These are phyloP conservation scores for Clonostachys rhizophaga DNA, from an alignment of 2,329 filamentous ascomycete species.

Conservation along the genomic window DNA sequence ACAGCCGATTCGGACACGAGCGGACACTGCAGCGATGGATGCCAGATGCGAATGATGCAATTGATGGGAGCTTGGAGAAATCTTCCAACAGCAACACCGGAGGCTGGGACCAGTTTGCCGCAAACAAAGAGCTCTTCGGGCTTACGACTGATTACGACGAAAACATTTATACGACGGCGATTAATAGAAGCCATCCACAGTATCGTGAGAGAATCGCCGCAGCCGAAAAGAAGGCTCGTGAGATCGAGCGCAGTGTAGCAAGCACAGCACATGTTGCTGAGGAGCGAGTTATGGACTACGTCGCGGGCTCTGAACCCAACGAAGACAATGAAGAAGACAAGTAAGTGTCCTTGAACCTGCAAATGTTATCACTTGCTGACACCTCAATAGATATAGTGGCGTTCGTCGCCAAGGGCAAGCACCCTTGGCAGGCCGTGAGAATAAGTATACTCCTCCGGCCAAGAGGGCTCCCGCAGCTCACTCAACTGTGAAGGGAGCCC, in stretches of 20 bases:
- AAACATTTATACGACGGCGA: slow-evolving; percentile 87
- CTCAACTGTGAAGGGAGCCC: slow-evolving; percentile 69
- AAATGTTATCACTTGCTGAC: slow-evolving; percentile 8
- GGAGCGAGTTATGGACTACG: slow-evolving; percentile 71
- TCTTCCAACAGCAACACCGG: slow-evolving; percentile 26
- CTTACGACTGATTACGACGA: slow-evolving; percentile 89
- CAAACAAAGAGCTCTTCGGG: slow-evolving; percentile 84
- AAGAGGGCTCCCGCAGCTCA: slow-evolving; percentile 73
- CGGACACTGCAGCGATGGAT: slow-evolving; percentile 80
- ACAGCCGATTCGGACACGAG: slow-evolving; percentile 63
- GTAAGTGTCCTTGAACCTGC: slow-evolving; percentile 37
- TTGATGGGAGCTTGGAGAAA: slow-evolving; percentile 70
- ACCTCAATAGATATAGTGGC: slow-evolving; percentile 70
- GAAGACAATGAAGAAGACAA: slow-evolving; percentile 90
- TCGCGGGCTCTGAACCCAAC: slow-evolving; percentile 55
- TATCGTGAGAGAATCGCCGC: slow-evolving; percentile 74
- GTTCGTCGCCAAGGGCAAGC: slow-evolving; percentile 75
- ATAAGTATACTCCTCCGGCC: slow-evolving; percentile 88
- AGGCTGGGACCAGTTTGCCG: slow-evolving; percentile 90
- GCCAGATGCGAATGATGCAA: slow-evolving; percentile 54
- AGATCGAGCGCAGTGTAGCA: slow-evolving; percentile 76
- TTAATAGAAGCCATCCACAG: slow-evolving; percentile 77
- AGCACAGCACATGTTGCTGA: slow-evolving; percentile 83
- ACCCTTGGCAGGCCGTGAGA: slow-evolving; percentile 50
- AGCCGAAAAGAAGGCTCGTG: slow-evolving; percentile 79